Evolutionary conservation across 73 alveolate species (phyloP).

Genomic region (Effrenium voratum): DNA sequence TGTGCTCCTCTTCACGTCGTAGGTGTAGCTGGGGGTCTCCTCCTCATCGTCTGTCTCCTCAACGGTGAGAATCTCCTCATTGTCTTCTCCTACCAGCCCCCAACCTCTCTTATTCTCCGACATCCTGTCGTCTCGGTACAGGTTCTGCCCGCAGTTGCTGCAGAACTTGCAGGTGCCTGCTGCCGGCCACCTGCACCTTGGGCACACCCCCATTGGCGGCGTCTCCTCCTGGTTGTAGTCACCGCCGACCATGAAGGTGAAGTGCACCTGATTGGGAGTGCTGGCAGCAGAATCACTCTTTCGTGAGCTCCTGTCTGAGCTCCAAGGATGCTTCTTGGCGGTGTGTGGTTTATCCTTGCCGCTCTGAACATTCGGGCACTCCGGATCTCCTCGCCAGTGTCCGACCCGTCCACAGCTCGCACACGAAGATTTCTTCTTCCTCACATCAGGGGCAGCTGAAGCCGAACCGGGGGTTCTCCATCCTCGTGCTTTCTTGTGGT

Average conservation of each 20-base stretch:
- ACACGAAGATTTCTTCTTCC: no score
- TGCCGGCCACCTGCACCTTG: not conserved
- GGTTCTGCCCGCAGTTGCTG: not conserved
- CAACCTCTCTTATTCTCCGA: not conserved
- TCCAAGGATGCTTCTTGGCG: not conserved
- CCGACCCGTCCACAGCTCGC: not conserved
- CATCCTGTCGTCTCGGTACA: no score
- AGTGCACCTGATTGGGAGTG: no score
- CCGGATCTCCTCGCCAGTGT: not conserved
- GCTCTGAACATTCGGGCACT: not conserved
- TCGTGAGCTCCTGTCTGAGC: not conserved
- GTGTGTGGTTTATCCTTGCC: not conserved
- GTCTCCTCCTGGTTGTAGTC: no score
- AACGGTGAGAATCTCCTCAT: no score
- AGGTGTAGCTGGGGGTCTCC: not conserved
- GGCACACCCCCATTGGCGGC: no score
- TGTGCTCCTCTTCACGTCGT: not conserved
- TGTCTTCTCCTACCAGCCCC: not conserved
- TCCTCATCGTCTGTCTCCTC: not conserved
- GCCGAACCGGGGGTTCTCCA: not conserved
- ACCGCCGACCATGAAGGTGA: no score
- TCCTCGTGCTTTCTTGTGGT: not conserved
- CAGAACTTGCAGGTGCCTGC: not conserved
- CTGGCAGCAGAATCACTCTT: no score
- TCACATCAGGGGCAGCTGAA: no score